phyloP scores from a whole-genome alignment of 768 basidiomycete species.

The Hysterangium stoloniferum region DNA sequence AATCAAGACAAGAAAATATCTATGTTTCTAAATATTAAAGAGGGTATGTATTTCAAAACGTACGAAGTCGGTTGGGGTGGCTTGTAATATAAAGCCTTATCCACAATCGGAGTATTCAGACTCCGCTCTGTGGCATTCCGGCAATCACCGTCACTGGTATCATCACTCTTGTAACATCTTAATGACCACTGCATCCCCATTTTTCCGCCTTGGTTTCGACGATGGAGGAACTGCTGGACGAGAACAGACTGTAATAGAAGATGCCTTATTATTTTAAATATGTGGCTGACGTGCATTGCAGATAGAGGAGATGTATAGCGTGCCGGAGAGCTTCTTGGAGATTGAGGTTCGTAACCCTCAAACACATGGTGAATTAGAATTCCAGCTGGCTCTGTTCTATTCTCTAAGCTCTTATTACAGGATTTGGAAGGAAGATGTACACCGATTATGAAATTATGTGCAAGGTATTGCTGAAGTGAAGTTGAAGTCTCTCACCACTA shows the following conservation, averaged over 20 bases:
- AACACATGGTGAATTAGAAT: constrained; percentile 68
- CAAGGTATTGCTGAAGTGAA: constrained; percentile 53
- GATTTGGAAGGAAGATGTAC: constrained; percentile 97
- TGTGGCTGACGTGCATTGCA: constrained; percentile 28
- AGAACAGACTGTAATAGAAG: constrained; percentile 30
- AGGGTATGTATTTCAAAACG: no score
- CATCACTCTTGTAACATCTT: no score
- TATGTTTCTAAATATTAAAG: no score
- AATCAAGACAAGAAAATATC: no score
- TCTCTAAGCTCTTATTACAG: constrained; percentile 30
- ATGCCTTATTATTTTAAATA: constrained; percentile 5
- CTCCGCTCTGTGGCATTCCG: no score
- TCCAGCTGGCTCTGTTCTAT: background rate
- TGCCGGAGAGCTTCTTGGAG: constrained; percentile 94
- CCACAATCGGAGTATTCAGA: no score
- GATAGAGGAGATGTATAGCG: constrained; percentile 98
- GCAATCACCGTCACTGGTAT: no score
- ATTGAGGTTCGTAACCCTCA: constrained; percentile 97
- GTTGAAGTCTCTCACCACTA: background rate
- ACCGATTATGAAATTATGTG: constrained; percentile 99
- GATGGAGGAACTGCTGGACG: constrained; percentile 29
- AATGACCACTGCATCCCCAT: constrained; percentile 35
- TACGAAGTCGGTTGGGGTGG: no score
- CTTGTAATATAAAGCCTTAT: no score
- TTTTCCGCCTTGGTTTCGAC: constrained; percentile 34